Evolutionary conservation across 768 basidiomycete genomes (phyloP), one percentile per base, ranked within the genome.

Genomic region (Crassisporium funariophilum): DNA sequence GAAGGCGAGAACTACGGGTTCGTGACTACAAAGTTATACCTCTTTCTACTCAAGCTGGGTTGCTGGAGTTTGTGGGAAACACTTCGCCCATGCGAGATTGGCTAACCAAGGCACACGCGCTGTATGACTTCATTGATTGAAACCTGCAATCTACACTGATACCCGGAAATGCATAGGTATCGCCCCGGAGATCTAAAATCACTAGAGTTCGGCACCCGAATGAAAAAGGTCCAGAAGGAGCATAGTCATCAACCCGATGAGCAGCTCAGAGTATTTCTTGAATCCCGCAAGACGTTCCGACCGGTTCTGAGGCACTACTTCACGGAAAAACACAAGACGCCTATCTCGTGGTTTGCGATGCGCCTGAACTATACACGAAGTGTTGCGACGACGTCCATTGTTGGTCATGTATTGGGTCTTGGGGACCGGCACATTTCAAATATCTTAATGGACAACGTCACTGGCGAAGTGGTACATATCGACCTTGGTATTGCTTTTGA

Each of bases 401-500:
- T 97, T 13, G 97, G 95, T 0, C 88, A 95, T 58, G 73, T 97
- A 34, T 70, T 98, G 15, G 95, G 95, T 6, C 74, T 99, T 1
- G 95, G 95, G 0, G 95, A 99, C 63, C 81, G 95, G 10, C 95
- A 99, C 62, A 77, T 79, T 5, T 86, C 88, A 34, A 99, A 99
- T 66, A 95, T 99, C 57, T 74, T 99, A 35, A 72, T 98, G 35
- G 94, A 98, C 64, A 80, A 81, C 38, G 64, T 64, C 20, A 84
- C 81, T 7, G 95, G 95, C 12, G 92, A 98, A 60, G 76, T 95
- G 35, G 84, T 98, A 5, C 94, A 97, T 63, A 99, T 99, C 43
- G 95, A 99, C 65, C 74, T 98, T 1, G 95, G 95, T 1, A 93
- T 98, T 49, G 93, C 94, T 0, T 98, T 99, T 65, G 97, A 97